Base-by-base conservation (phyloP, 73 alveolate genomes). In the Blepharisma japonicum region DNA sequence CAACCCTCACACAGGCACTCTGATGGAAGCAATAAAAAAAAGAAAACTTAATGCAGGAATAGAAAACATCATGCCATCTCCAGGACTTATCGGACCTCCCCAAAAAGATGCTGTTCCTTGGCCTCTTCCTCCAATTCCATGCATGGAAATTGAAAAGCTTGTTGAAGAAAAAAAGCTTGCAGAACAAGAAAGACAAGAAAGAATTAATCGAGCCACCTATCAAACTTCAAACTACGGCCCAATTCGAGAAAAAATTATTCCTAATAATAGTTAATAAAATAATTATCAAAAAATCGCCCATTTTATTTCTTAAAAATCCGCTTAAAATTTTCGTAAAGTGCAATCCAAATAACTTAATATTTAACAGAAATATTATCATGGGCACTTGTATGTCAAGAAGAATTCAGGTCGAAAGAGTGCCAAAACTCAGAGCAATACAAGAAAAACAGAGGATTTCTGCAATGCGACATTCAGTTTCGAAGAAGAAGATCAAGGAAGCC, bases 1-100 rank as follows among this genome's bases (percentile, higher is more conserved):
- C 67, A 53, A 53, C 4, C 67, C 67, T 3, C n/a, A 20, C 4
- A 53, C 67, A 14, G 23, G 67, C n/a, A 14, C 67, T 53, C 23
- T 53, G 23, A 53, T 53, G 67, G 67, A 53, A 53, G 67, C 67
- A 14, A 20, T 53, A 14, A 53, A 53, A 20, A 53, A 53, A 53
- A 53, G 67, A 53, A 53, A 53, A 53, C 23, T 53, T 14, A 53
- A 53, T 53, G 27, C 27, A 53, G 67, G 67, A 53, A 53, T 20
- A 14, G 67, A 53, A 53, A 53, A 53, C 4, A 53, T 53, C 23
- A 20, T 53, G 27, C 67, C 67, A 53, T 53, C 67, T 20, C 67
- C 67, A 14, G 67, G 67, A 1, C 67, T 53, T 1, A 53, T 53
- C 4, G 67, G 67, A 53, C 67, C 67, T 14, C 67, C 67, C 23